Base-by-base conservation (phyloP, 805 yeast species). In the Phaffomyces antillensis region DNA sequence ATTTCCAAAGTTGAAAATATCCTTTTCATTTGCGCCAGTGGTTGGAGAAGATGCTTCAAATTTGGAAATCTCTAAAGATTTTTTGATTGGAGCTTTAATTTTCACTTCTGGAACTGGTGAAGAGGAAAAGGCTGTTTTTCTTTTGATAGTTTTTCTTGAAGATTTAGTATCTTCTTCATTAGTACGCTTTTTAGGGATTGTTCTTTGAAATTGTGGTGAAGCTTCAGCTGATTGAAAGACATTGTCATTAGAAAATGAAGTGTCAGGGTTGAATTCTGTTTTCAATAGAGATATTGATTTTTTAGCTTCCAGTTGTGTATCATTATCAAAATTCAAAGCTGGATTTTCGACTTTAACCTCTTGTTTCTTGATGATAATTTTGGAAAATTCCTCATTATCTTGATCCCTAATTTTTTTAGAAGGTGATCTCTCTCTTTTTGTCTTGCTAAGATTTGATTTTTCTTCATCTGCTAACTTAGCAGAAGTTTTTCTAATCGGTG, bases 161-260 rank as follows among this genome's bases (percentile, higher is more conserved):
- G 55, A 48, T 32, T 43, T 48, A 4, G 43, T 8, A 2, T 43
- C 20, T 5, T 45, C 36, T 24, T 54, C 58, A 15, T 51, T 44
- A 17, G 43, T 7, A 45, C 63, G 58, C 36, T 59, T 59, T 31
- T 48, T 50, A 32, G 63, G 63, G n/a, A 58, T 54, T 2, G 38
- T 15, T 33, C 53, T 55, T 12, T 43, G 48, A 25, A 44, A 25
- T 10, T 52, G 54, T 10, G 58, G 55, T 1, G 61, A 54, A 4
- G 25, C 23, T 7, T 15, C 16, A 13, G 59, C 48, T 3, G 59
- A 47, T 47, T 68, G 73, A 51, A 67, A 68, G 5, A 66, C 61
- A 47, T 67, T 66, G 10, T 65, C 68, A 24, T 53, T 52, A 1
- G 66, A 54, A 48, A 68, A 65, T 10, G 63, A 56, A 1, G 55